A percentile compares a stretch with the other conserved stretches of the same genome.
These are phyloP conservation scores for Malus sieversii DNA, from an alignment of 306 rosid species.

Conservation along the genomic window DNA sequence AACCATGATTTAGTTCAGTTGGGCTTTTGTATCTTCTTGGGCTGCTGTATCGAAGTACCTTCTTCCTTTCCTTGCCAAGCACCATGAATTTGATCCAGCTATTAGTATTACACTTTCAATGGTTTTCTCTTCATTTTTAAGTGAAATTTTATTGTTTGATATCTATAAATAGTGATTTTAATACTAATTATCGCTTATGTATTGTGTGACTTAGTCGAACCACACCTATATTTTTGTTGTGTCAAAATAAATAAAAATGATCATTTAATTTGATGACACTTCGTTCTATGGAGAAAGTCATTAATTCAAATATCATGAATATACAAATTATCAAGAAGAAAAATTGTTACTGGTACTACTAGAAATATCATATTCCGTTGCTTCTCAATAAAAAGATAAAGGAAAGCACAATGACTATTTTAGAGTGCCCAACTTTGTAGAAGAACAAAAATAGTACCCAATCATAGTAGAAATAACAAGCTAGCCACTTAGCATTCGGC, in stretches of 20 bases:
- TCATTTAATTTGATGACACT: neutral
- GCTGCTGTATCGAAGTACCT: neutral
- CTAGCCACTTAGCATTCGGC: neutral
- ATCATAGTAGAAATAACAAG: neutral
- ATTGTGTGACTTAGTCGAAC: no score
- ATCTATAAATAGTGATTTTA: no score
- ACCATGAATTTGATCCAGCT: neutral
- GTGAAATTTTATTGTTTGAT: no score
- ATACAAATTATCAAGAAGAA: neutral
- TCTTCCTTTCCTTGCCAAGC: no score
- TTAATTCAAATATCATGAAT: neutral
- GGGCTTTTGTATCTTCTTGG: neutral
- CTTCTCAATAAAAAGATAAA: no score
- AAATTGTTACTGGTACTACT: no score
- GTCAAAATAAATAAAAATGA: neutral
- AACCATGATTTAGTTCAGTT: neutral
- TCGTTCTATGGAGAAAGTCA: neutral
- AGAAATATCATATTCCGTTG: neutral
- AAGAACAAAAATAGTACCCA: neutral
- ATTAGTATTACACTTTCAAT: no score
- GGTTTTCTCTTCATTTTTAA: neutral
- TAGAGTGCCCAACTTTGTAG: neutral
- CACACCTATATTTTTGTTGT: no score
- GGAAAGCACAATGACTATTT: neutral
- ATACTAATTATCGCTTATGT: rapidly evolving